Evolutionary conservation across 257 asterid species (phyloP).

Genomic region (Solanum tacnaense): DNA sequence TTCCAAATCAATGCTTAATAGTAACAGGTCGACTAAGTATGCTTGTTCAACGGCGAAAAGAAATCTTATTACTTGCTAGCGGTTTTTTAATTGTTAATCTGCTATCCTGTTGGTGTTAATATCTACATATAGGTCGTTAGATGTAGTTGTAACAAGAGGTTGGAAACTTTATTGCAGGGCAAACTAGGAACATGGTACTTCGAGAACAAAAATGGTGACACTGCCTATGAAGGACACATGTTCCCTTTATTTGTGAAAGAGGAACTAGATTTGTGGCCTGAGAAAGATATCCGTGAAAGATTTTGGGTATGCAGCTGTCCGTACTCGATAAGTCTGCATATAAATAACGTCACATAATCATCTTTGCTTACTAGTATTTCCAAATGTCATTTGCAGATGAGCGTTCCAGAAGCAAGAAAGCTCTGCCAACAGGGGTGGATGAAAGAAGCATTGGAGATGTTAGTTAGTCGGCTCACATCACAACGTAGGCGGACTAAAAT

Average conservation of each 20-base stretch:
- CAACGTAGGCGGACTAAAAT: neutral
- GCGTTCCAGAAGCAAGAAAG: constrained; percentile 32
- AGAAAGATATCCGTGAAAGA: constrained; percentile 75
- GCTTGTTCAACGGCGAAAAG: neutral
- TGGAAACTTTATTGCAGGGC: constrained; percentile 21
- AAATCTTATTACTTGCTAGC: neutral
- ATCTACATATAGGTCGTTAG: neutral
- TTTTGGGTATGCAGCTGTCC: constrained; percentile 37
- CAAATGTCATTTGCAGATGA: constrained; percentile 17
- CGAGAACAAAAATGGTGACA: constrained; percentile 43
- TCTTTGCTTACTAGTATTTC: neutral
- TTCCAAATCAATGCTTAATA: neutral
- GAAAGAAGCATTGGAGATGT: constrained; percentile 29
- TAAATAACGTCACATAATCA: neutral
- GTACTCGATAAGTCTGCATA: neutral
- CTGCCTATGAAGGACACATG: constrained; percentile 60
- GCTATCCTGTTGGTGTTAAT: neutral
- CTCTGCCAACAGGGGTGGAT: constrained; percentile 34
- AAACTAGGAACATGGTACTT: constrained; percentile 63
- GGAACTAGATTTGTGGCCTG: constrained; percentile 83
- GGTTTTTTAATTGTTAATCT: neutral
- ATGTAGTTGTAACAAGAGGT: neutral
- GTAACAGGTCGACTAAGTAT: neutral
- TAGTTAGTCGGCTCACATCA: constrained; percentile 15
- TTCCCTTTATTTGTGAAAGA: constrained; percentile 64